Conservation (phyloP, 306 rosid species). For the Cucurbita ficifolia region DNA sequence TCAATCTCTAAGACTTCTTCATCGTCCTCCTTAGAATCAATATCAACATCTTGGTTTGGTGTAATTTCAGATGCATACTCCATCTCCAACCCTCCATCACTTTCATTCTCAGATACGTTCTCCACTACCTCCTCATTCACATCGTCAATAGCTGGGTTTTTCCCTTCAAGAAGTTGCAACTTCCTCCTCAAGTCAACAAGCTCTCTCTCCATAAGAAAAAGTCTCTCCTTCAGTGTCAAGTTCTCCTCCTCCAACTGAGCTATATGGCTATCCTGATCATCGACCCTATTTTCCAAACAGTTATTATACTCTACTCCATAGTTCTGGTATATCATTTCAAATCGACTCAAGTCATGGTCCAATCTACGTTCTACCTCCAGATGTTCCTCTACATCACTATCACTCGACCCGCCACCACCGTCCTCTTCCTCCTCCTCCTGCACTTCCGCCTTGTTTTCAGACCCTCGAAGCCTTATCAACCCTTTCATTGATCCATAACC, state of each 20-base stretch:
- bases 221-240: slow-evolving; percentile 77
- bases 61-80: slow-evolving; percentile 37
- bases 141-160: slow-evolving; percentile 14
- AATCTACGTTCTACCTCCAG: slow-evolving; percentile 85
- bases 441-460: slow-evolving; percentile 8
- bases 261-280: slow-evolving; percentile 87
- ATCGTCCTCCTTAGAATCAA: background rate
- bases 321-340: slow-evolving; percentile 80
- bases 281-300: slow-evolving; percentile 72
- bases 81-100: slow-evolving; percentile 20
- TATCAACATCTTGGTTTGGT: slow-evolving; percentile 14
- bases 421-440: slow-evolving; percentile 17
- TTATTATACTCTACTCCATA: slow-evolving; percentile 67
- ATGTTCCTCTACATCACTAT: slow-evolving; percentile 80
- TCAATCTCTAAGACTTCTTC: slow-evolving; percentile 1
- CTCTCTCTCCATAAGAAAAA: slow-evolving; percentile 82
- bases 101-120: slow-evolving; percentile 37
- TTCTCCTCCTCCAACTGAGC: slow-evolving; percentile 93
- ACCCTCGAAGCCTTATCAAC: slow-evolving; percentile 50
- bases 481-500: slow-evolving; percentile 84
- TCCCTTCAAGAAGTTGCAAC: slow-evolving; percentile 49
- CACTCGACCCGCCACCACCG: slow-evolving; percentile 58
- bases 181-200: slow-evolving; percentile 65
- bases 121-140: slow-evolving; percentile 28
- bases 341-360: slow-evolving; percentile 88